A percentile compares a stretch with the other conserved stretches of the same genome.
phyloP scores from a whole-genome alignment of 352 stramenopile species.

The Phytophthora agathidicida region DNA sequence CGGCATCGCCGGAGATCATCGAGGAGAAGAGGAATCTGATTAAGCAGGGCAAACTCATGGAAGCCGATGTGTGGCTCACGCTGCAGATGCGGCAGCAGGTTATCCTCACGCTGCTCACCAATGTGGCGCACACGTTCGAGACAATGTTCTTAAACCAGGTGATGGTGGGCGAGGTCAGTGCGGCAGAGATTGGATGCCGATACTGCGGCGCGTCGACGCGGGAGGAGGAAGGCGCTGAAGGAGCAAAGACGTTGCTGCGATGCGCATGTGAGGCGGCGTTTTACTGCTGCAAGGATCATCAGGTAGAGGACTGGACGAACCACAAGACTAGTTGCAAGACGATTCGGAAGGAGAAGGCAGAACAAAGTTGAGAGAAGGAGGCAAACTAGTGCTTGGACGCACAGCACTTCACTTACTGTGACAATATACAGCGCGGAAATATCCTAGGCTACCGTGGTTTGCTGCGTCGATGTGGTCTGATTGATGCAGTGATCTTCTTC shows the following conservation, averaged over 20 bases:
- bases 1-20: conserved; percentile 56
- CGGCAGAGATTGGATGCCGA: conserved; percentile 69
- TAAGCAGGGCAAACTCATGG: conserved; percentile 73
- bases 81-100: conserved; percentile 88
- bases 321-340: conserved; percentile 81
- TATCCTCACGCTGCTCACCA: conserved; percentile 80
- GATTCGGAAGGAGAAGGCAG: conserved; percentile 50
- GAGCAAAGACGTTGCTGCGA: conserved; percentile 47
- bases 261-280: conserved; percentile 80
- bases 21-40: conserved; percentile 74
- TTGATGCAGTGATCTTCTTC: neutral
- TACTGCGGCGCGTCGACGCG: conserved; percentile 64
- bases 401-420: neutral
- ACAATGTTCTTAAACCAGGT: conserved; percentile 80
- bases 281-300: conserved; percentile 87
- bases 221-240: conserved; percentile 11
- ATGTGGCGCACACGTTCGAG: conserved; percentile 86
- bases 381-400: conserved; percentile 5
- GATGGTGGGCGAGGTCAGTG: conserved; percentile 69
- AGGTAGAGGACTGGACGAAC: conserved; percentile 82
- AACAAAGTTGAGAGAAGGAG: conserved; percentile 8
- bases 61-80: conserved; percentile 85
- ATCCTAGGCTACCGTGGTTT: too few species aligned
- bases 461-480: neutral
- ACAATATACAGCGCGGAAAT: conserved; percentile 10